Conservation (phyloP, 495 filamentous ascomycete genomes). For the Hypoxylon trugodes region DNA sequence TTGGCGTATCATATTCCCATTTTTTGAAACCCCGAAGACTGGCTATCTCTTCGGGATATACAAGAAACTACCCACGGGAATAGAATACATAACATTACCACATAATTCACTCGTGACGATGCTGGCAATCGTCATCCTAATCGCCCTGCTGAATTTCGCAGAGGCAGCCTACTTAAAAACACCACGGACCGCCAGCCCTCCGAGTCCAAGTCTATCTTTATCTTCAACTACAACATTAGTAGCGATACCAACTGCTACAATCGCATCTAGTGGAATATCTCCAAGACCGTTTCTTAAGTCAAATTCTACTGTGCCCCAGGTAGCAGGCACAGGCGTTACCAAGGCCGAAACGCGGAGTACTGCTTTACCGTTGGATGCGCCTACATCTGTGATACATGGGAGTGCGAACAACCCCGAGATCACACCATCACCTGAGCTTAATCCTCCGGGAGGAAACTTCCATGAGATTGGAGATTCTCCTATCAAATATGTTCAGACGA, state of each 20-base stretch:
- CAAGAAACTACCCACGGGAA: background rate
- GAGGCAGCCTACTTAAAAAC: constrained; percentile 34
- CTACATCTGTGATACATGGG: constrained; percentile 1
- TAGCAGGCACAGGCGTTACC: background rate
- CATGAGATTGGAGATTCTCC: constrained; percentile 38
- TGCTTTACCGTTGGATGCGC: background rate
- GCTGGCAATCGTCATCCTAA: constrained; percentile 20
- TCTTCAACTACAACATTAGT: background rate
- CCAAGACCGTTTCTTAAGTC: background rate
- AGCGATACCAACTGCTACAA: background rate
- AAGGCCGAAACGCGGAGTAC: constrained; percentile 6
- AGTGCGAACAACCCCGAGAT: constrained; percentile 13
- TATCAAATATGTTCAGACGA: constrained; percentile 48
- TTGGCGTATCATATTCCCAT: constrained; percentile 1
- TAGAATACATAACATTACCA: background rate
- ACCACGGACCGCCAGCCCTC: constrained; percentile 27
- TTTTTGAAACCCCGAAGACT: background rate
- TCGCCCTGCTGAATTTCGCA: constrained; percentile 20
- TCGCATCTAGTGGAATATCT: background rate
- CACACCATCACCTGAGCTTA: constrained; percentile 29
- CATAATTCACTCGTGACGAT: constrained; percentile 13
- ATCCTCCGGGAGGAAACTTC: constrained; percentile 23
- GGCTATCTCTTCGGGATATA: background rate
- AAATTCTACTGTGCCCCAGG: background rate
- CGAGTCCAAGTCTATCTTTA: constrained; percentile 7